Evolutionary conservation across 495 filamentous ascomycete species (phyloP).

Genomic region (Xylaria venustula): DNA sequence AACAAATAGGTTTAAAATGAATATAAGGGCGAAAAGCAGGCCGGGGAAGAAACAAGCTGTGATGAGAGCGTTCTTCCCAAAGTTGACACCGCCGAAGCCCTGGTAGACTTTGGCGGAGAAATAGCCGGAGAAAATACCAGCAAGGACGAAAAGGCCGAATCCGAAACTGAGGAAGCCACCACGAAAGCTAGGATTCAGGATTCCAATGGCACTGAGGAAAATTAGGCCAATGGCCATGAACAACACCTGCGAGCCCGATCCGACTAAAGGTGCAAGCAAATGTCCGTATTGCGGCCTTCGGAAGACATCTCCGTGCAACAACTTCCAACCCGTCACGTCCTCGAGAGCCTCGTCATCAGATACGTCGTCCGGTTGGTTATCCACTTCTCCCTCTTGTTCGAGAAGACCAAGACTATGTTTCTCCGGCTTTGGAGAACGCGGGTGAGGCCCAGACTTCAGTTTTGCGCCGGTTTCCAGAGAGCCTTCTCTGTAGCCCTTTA

Average conservation of each 20-base stretch:
- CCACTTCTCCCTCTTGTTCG: slow-evolving; percentile 61
- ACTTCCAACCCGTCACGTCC: slow-evolving; percentile 89
- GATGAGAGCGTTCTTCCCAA: slow-evolving; percentile 78
- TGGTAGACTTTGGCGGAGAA: slow-evolving; percentile 83
- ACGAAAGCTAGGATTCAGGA: slow-evolving; percentile 88
- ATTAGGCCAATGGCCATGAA: slow-evolving; percentile 83
- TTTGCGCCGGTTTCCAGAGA: slow-evolving; percentile 58
- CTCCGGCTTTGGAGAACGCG: slow-evolving; percentile 48
- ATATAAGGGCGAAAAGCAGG: slow-evolving; percentile 72
- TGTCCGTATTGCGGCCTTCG: slow-evolving; percentile 70
- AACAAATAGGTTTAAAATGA: slow-evolving; percentile 88
- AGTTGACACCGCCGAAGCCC: slow-evolving; percentile 79
- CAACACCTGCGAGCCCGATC: slow-evolving; percentile 85
- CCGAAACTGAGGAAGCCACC: slow-evolving; percentile 90
- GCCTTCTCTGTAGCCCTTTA: slow-evolving; percentile 68
- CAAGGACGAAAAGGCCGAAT: slow-evolving; percentile 82
- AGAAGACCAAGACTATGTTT: slow-evolving; percentile 61
- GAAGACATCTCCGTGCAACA: slow-evolving; percentile 95
- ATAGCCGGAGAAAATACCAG: slow-evolving; percentile 89
- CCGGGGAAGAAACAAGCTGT: slow-evolving; percentile 86
- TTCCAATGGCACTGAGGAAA: slow-evolving; percentile 74
- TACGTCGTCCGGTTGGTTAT: slow-evolving; percentile 53
- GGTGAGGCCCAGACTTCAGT: slow-evolving; percentile 51
- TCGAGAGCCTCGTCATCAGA: slow-evolving; percentile 79
- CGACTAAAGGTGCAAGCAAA: slow-evolving; percentile 80